Percentiles rank a stretch among this genome's conserved stretches.
phyloP scores from a whole-genome alignment of 352 stramenopile species.

The Pilasporangium apinafurcum region DNA sequence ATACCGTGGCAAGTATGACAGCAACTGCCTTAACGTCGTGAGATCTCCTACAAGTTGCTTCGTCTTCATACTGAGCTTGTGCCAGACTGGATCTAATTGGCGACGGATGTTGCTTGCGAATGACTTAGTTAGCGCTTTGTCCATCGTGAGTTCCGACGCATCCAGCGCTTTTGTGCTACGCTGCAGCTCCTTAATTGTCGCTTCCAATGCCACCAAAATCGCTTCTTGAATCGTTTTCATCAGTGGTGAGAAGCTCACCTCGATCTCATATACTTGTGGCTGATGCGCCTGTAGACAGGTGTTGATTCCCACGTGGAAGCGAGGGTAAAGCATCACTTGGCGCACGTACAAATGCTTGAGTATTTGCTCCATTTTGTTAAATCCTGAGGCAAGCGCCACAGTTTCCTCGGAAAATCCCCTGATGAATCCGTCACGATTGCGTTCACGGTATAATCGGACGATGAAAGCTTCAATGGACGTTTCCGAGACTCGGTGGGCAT shows the following conservation, averaged over 20 bases:
- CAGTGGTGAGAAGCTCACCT: slow-evolving; percentile 84
- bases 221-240: slow-evolving; percentile 95
- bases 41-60: slow-evolving; percentile 91
- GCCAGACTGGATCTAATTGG: slow-evolving; percentile 97
- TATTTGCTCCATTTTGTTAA: slow-evolving; percentile 94
- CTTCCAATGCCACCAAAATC: slow-evolving; percentile 90
- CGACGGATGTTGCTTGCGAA: slow-evolving; percentile 58
- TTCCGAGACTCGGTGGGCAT: slow-evolving; percentile 91
- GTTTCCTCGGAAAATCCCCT: slow-evolving; percentile 96
- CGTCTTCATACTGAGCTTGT: slow-evolving; percentile 88
- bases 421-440: slow-evolving; percentile 90
- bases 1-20: slow-evolving; percentile 93
- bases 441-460: slow-evolving; percentile 90
- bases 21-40: slow-evolving; percentile 70
- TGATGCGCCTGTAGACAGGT: slow-evolving; percentile 80
- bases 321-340: slow-evolving; percentile 92
- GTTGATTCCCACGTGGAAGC: slow-evolving; percentile 92
- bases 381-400: slow-evolving; percentile 85
- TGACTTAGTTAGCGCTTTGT: slow-evolving; percentile 89
- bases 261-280: slow-evolving; percentile 92
- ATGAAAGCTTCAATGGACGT: slow-evolving; percentile 97
- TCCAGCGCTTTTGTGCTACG: slow-evolving; percentile 79
- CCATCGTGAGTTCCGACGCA: slow-evolving; percentile 85
- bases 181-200: slow-evolving; percentile 92
- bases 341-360: slow-evolving; percentile 92